These are phyloP conservation scores for Suhomyces choctaworum DNA, from an alignment of 1,139 yeast species.

Conservation along the genomic window DNA sequence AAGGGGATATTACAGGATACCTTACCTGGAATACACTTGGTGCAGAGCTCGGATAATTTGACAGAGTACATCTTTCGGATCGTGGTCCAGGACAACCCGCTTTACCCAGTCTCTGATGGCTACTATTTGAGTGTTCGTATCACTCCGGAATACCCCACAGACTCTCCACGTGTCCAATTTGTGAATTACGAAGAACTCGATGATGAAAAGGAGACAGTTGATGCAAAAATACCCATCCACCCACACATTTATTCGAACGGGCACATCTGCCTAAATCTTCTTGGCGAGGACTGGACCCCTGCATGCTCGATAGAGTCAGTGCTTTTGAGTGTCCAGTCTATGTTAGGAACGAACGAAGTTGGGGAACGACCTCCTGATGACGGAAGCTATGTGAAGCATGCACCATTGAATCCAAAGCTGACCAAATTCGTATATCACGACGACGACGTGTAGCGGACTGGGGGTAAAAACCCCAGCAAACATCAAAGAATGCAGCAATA, in stretches of 20 bases:
- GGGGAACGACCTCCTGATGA: slow-evolving; percentile 59
- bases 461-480: no score
- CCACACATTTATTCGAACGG: slow-evolving; percentile 78
- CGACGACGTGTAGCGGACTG: slow-evolving; percentile 41
- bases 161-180: slow-evolving; percentile 63
- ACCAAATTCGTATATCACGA: slow-evolving; percentile 57
- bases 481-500: no score
- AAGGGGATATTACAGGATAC: slow-evolving; percentile 22
- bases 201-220: slow-evolving; percentile 14
- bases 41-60: slow-evolving; percentile 25
- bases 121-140: slow-evolving; percentile 40
- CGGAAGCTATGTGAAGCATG: slow-evolving; percentile 44
- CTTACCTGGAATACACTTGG: slow-evolving; percentile 33
- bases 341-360: slow-evolving; percentile 53
- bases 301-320: slow-evolving; percentile 59
- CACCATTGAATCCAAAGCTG: slow-evolving; percentile 58
- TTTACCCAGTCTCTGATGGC: slow-evolving; percentile 36
- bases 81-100: slow-evolving; percentile 21
- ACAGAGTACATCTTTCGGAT: slow-evolving; percentile 27
- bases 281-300: slow-evolving; percentile 76
- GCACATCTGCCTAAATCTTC: slow-evolving; percentile 63
- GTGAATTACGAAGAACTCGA: slow-evolving; percentile 21
- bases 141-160: slow-evolving; percentile 58
- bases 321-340: slow-evolving; percentile 61
- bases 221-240: slow-evolving; percentile 54